Base-by-base conservation (phyloP, 768 basidiomycete species). In the Kwoniella sp. region DNA sequence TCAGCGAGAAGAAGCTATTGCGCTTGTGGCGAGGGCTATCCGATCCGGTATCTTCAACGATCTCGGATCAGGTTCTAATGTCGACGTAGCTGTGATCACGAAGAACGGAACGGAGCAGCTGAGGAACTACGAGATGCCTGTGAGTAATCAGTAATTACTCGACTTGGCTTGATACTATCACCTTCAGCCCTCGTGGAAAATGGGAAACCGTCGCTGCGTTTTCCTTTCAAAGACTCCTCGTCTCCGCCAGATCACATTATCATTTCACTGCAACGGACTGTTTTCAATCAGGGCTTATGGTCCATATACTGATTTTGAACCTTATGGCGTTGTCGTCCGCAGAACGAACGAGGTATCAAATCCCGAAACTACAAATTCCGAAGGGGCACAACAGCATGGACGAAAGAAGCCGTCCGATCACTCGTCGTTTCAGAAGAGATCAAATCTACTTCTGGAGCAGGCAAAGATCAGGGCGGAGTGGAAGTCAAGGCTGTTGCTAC, bases 31-130 rank as follows among this genome's bases (percentile, higher is more conserved):
- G 61, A 84, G 86, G 40, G 94, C 96, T 50, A 88, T 99, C 73
- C 87, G 89, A 24, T 90, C 92, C 1, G 96, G 96, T 85, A 94
- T 99, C 78, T 98, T 96, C 86, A 98, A 99, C 83, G 96, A 99
- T 83, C 86, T 98, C 33, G 96, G 96, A 2, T 97, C 95, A 0
- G 96, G 96, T 47, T 93, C 91, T n/a, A 98, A 99, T 78, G 86
- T 98, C 73, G 96, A 99, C 80, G 95, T 93, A 0, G 95, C 94
- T 79, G 86, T 98, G 70, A 94, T 99, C 81, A 93, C 91, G 3
- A 88, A 88, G 49, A 82, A 84, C 52, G 83, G 87, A 64, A 94
- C 93, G 0, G 92, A 96, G 80, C 94, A 90, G 90, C 82, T 97
- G 63, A 86, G 96, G 66, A 97, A 97, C 82, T 90, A 90, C 77